Base-by-base conservation (phyloP, 768 basidiomycete species). In the Hericium erinaceus region DNA sequence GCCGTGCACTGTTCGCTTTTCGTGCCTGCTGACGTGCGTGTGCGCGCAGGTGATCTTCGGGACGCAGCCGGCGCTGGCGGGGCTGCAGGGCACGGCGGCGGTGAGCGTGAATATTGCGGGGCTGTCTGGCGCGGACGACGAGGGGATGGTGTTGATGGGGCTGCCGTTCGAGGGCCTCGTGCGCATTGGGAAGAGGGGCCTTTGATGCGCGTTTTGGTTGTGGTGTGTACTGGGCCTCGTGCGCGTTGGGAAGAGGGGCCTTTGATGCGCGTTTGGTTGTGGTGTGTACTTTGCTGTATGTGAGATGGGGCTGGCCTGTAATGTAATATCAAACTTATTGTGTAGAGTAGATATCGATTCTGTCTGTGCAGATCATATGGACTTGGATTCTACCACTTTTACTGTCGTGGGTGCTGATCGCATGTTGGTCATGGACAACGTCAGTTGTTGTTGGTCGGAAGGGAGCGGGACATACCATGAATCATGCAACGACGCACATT, bases 141-240 rank as follows among this genome's bases (percentile, higher is more conserved):
- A 33, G 6, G 33, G 33, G 33, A 54, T 61, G 48, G 57, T 58
- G 37, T 39, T 63, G 48, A 55, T 24, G 12, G 60, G 56, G 0
- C 38, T 63, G 28, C 62, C 62, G 52, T 63, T 63, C 33, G 48
- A 55, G 13, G 62, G 62, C 10, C 57, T 33, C 44, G 49, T 63
- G 41, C 48, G 44, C 33, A 9, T 61, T 16, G 58, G 60, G 46
- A 57, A 56, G 57, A 53, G 41, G 26, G 50, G 52, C n/a, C 20
- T 10, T 46, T 46, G 20, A n/a, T n/a, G 15, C 20, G 15, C n/a
- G 15, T n/a, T 16, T 2, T 13, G 41, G 7, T 44, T 15, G 6
- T 44, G 41, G 41, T 44, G 15, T 44, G 13, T 44, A 18, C 41
- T 44, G 12, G 62, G 62, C 9, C 56, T 28, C 41, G 48, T 63